Percentiles rank a stretch among this genome's conserved stretches.
Evolutionary conservation across 495 filamentous ascomycete species (phyloP).

Genomic region (Penicillium cinerascens): DNA sequence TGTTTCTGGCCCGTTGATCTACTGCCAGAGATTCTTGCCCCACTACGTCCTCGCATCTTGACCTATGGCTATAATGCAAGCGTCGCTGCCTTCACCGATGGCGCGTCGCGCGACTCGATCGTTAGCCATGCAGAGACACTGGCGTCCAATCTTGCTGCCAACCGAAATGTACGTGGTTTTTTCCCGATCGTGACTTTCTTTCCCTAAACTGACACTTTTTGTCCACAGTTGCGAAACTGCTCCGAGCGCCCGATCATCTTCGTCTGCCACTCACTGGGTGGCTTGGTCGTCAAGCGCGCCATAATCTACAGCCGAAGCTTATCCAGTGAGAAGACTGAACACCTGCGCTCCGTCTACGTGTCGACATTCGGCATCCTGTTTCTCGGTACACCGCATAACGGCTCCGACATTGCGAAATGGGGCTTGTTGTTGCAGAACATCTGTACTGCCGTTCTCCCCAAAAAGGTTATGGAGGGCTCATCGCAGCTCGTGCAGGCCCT

Average conservation of each 20-base stretch:
- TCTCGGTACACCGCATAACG: conserved; percentile 82
- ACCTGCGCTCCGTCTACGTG: conserved; percentile 74
- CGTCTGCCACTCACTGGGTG: conserved; percentile 80
- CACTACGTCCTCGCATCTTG: conserved; percentile 64
- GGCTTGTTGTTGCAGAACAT: conserved; percentile 70
- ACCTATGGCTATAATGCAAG: conserved; percentile 86
- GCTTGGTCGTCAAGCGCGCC: conserved; percentile 74
- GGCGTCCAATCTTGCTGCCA: conserved; percentile 56
- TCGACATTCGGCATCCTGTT: conserved; percentile 85
- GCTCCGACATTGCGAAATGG: conserved; percentile 74
- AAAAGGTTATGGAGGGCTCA: conserved; percentile 67
- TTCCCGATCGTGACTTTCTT: conserved; percentile 9
- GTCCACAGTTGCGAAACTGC: conserved; percentile 49
- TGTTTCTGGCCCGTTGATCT: conserved; percentile 77
- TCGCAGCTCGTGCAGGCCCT: conserved; percentile 67
- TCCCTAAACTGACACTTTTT: background rate
- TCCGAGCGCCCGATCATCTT: conserved; percentile 72
- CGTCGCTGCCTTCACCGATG: conserved; percentile 61
- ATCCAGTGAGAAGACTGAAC: conserved; percentile 62
- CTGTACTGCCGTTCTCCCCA: conserved; percentile 65
- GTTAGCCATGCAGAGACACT: conserved; percentile 84
- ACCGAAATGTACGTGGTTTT: conserved; percentile 48
- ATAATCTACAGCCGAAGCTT: conserved; percentile 63
- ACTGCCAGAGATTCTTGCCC: conserved; percentile 60
- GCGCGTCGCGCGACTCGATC: conserved; percentile 67